Conservation (phyloP, 495 filamentous ascomycete genomes). For the Annulohypoxylon nitens region DNA sequence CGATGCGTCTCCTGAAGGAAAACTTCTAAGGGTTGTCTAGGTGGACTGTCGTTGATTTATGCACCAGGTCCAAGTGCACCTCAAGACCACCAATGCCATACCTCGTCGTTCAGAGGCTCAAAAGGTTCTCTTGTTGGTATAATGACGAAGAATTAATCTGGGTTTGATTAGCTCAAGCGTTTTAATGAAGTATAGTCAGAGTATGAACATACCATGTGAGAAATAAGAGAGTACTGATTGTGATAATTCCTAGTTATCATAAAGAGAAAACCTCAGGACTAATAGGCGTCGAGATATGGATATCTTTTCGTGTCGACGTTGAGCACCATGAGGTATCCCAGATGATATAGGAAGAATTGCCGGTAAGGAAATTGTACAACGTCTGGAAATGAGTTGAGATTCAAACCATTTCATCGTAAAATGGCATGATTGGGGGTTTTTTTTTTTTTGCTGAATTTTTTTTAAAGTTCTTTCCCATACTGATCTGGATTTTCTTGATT, state of each 20-base stretch:
- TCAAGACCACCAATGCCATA: neutral
- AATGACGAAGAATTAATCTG: neutral
- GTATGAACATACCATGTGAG: neutral
- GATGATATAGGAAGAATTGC: constrained; percentile 18
- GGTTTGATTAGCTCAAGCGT: neutral
- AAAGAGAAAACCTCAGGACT: neutral
- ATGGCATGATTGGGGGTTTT: constrained; percentile 18
- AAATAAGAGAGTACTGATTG: neutral
- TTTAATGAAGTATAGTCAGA: neutral
- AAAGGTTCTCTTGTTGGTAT: neutral
- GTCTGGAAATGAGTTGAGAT: constrained; percentile 25
- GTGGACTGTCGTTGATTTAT: neutral
- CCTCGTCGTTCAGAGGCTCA: neutral
- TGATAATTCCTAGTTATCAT: neutral
- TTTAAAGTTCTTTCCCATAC: constrained; percentile 16
- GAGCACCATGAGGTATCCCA: neutral
- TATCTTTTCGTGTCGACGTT: neutral
- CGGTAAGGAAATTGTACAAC: constrained; percentile 1
- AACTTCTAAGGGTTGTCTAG: neutral
- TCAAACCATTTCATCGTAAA: constrained; percentile 18
- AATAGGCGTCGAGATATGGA: neutral
- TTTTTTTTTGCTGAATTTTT: constrained; percentile 24
- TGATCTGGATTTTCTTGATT: neutral
- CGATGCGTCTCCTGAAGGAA: neutral
- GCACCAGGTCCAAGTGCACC: neutral